A percentile compares a stretch with the other conserved stretches of the same genome.
Conservation (phyloP, 176 grass and related monocot species). For the Musa acuminata region DNA sequence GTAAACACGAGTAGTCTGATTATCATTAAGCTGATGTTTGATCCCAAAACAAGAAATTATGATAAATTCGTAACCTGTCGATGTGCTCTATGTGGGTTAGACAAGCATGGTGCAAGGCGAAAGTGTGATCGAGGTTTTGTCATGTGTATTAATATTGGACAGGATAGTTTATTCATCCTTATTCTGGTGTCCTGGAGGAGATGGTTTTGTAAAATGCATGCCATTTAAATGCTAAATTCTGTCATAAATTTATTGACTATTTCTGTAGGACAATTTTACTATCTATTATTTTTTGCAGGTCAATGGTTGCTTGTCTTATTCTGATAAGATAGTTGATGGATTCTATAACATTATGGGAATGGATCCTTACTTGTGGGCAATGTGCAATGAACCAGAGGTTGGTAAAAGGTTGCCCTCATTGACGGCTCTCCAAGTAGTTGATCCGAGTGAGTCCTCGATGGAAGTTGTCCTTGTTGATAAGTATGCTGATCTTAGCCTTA, state of each 20-base stretch:
- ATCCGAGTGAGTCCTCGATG: constrained; percentile 54
- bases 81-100: too few relatives aligned
- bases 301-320: constrained; percentile 72
- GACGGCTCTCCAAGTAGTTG: constrained; percentile 46
- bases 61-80: too few relatives aligned
- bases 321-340: constrained; percentile 60
- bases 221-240: too few relatives aligned
- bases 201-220: neutral
- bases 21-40: too few relatives aligned
- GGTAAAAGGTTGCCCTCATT: constrained; percentile 64
- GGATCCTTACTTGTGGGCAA: constrained; percentile 80
- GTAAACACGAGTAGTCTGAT: too few relatives aligned
- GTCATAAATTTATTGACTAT: too few relatives aligned
- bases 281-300: constrained; percentile 33
- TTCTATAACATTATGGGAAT: constrained; percentile 95
- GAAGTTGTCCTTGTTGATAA: constrained; percentile 78
- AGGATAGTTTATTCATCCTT: neutral
- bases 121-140: neutral
- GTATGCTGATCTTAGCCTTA: constrained; percentile 40
- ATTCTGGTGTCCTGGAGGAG: neutral
- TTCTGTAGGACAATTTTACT: neutral
- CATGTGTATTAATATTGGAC: neutral
- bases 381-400: constrained; percentile 71
- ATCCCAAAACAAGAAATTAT: too few relatives aligned
- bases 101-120: neutral